Base-by-base conservation (phyloP, 139 green algal species). In the Coelastrella sp. region DNA sequence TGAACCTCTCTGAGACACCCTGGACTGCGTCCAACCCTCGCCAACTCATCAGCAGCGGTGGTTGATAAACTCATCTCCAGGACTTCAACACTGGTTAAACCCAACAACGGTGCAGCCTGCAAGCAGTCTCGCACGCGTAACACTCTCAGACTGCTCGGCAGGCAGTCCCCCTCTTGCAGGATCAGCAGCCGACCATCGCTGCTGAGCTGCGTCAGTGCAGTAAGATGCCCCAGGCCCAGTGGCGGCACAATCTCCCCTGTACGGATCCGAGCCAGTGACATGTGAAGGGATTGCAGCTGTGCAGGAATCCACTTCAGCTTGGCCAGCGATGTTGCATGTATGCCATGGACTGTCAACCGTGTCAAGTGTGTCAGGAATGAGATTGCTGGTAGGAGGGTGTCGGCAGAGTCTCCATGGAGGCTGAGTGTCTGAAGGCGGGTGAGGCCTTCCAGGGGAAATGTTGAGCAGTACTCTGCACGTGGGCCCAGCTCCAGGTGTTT, bases 381-480 rank as follows among this genome's bases (percentile, higher is more conserved):
- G 22, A 17, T 25, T 58, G 75, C 75, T 59, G 75, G 75, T 17
- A 82, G 75, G 15, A 82, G 75, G 14, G 58, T 11, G 27, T 82
- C 75, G 6, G 75, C 75, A 10, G 25, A 60, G 75, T 82, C 75
- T 60, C 75, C 75, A 59, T 82, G 27, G 24, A 82, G 27, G 25
- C 49, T 25, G 25, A 82, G 75, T n/a, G 15, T 82, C 75, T 82
- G 75, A 8, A 82, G 75, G 24, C 75, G 27, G 9, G 75, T 82
- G 11, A 82, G 75, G 27, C 75, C 75, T 22, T 82, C 75, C 9
- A 82, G 75, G 7, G 75, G 75, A 25, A 82, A 82, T 22, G 75
- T 82, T 11, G 25, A 60, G 75, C 75, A 82, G 75, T 82, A 82
- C 75, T 82, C 75, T n/a, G 75, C 75, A 9, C 75, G 25, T 19